Percentiles rank a stretch among this genome's conserved stretches.
phyloP scores from a whole-genome alignment of 495 filamentous ascomycete species.

The Rhizodiscina lignyota region DNA sequence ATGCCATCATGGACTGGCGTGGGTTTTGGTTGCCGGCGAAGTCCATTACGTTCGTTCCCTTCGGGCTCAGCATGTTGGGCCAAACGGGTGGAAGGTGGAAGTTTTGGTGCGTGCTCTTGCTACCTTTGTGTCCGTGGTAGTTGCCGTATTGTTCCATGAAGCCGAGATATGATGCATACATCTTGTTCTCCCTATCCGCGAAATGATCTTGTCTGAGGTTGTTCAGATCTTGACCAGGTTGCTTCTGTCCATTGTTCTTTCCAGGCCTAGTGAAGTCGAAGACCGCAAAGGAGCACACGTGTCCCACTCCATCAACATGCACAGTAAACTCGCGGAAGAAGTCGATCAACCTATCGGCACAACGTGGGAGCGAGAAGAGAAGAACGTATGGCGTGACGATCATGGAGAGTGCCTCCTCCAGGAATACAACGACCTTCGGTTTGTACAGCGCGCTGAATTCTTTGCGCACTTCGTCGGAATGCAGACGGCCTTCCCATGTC shows the following conservation, averaged over 20 bases:
- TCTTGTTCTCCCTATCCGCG: slow-evolving; percentile 87
- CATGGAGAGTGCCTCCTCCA: slow-evolving; percentile 84
- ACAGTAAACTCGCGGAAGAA: slow-evolving; percentile 97
- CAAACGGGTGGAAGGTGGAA: slow-evolving; percentile 72
- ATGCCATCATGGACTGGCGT: neutral
- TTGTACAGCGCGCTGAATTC: slow-evolving; percentile 85
- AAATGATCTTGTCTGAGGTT: slow-evolving; percentile 75
- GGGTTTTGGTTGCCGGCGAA: neutral
- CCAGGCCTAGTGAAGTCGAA: slow-evolving; percentile 89
- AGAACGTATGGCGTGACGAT: slow-evolving; percentile 82
- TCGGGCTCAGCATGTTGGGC: slow-evolving; percentile 51
- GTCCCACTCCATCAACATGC: slow-evolving; percentile 88
- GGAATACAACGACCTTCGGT: slow-evolving; percentile 73
- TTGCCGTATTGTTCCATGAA: slow-evolving; percentile 75
- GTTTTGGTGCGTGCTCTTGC: slow-evolving; percentile 3
- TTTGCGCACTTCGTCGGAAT: slow-evolving; percentile 66
- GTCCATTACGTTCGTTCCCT: slow-evolving; percentile 21
- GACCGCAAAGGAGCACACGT: slow-evolving; percentile 93
- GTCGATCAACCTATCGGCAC: slow-evolving; percentile 84
- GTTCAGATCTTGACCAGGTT: neutral
- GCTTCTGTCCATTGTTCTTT: slow-evolving; percentile 16
- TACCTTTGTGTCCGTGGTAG: slow-evolving; percentile 2
- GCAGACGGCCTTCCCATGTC: slow-evolving; percentile 75
- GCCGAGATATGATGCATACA: slow-evolving; percentile 85
- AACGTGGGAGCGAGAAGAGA: slow-evolving; percentile 72